A percentile compares a stretch with the other conserved stretches of the same genome.
Conservation (phyloP, 805 yeast genomes). For the Lipomyces orientalis region DNA sequence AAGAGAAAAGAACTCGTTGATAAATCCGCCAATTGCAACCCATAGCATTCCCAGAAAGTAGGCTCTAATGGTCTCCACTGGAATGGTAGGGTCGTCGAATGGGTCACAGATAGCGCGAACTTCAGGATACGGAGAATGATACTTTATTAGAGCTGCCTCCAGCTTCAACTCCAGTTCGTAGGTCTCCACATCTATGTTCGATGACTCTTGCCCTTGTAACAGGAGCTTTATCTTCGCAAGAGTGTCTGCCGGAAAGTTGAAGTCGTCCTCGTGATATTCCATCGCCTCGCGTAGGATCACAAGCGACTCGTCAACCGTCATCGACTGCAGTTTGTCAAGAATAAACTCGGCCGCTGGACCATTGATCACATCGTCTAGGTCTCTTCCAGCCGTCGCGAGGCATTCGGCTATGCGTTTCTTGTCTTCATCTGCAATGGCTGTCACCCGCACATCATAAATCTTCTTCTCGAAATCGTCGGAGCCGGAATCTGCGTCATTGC, state of each 20-base stretch:
- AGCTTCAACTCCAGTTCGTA: constrained; percentile 24
- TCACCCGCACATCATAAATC: neutral
- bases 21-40: constrained; percentile 62
- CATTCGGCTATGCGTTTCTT: constrained; percentile 2
- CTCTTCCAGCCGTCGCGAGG: constrained; percentile 2
- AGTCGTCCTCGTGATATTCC: constrained; percentile 54
- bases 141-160: constrained; percentile 43
- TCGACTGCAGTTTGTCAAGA: constrained; percentile 14
- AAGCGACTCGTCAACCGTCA: constrained; percentile 48
- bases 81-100: constrained; percentile 54
- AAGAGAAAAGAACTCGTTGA: constrained; percentile 63
- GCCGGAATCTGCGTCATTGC: constrained; percentile 1
- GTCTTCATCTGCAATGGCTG: neutral
- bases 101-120: constrained; percentile 69
- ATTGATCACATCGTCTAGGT: neutral
- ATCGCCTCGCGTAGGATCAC: constrained; percentile 51
- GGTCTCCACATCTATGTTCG: constrained; percentile 21
- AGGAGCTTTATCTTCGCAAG: constrained; percentile 47
- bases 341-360: constrained; percentile 18
- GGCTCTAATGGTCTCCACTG: constrained; percentile 58
- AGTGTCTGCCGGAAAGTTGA: constrained; percentile 52
- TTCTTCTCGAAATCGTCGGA: constrained; percentile 8
- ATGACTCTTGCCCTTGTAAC: constrained; percentile 41
- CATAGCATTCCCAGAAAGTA: constrained; percentile 58
- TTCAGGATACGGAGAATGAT: constrained; percentile 60